Base-by-base conservation (phyloP, 305 asterid genomes). In the Ajuga reptans region DNA sequence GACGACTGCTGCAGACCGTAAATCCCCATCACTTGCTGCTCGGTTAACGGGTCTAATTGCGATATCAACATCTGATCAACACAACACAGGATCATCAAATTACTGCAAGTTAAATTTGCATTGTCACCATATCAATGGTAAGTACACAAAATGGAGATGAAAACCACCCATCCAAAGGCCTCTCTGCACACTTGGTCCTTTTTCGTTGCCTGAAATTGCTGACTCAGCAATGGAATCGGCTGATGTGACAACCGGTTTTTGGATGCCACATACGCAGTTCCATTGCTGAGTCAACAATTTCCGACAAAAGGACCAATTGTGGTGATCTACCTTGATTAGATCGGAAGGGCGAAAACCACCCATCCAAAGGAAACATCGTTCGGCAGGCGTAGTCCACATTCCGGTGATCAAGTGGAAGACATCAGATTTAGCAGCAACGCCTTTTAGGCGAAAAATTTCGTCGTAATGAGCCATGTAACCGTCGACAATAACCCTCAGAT, bases 331-430 rank as follows among this genome's bases (percentile, higher is more conserved):
- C 96, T 93, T 93, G 80, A 89, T 91, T 7, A 93, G 80, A 24
- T 89, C 97, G 2, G 99, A 93, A 8, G 99, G 99, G 29, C 95
- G 78, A 71, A 93, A 93, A 42, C 99, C 97, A 0, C 93, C 97
- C 83, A 93, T 86, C 99, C 99, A 91, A 9, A 93, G 92, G 57
- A 93, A 93, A 71, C 97, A 91, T 0, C 96, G 90, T 59, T 93
- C 99, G 2, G 88, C 95, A 0, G 97, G 91, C 0, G 93, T 84
- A 9, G 89, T 69, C 99, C 99, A 93, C 89, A 89, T 86, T 57
- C 99, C 99, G 9, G 90, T 85, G 46, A 91, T 82, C 69, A 91
- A 80, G 80, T 93, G 96, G 77, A 93, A 87, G 42, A 91, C 89
- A 31, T 93, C 99, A 1, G 96, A 82, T 70, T 86, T 84, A 15